These are phyloP conservation scores for Evernia prunastri DNA, from an alignment of 495 filamentous ascomycete species.

Conservation along the genomic window DNA sequence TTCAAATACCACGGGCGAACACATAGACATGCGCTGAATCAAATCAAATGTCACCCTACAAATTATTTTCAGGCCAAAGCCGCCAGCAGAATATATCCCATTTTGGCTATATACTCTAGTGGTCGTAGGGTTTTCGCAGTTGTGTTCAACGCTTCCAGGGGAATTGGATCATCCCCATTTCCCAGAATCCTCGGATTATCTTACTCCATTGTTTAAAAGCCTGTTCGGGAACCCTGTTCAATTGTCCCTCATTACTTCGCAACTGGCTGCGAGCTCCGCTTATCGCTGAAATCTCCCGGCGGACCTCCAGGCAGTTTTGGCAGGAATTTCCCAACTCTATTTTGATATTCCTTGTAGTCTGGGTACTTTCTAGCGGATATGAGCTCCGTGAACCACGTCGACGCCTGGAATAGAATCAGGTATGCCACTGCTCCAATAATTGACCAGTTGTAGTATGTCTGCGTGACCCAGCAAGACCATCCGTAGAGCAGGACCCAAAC, in stretches of 20 bases:
- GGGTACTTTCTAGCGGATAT: slow-evolving; percentile 78
- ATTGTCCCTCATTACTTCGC: not conserved
- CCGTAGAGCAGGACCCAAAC: slow-evolving; percentile 84
- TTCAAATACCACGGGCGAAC: too few species aligned
- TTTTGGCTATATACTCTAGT: not conserved
- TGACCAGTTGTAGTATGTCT: slow-evolving; percentile 70
- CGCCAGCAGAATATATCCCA: too few species aligned
- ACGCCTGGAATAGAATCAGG: slow-evolving; percentile 78
- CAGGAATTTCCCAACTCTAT: slow-evolving; percentile 71
- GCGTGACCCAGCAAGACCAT: slow-evolving; percentile 72
- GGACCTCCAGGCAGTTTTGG: slow-evolving; percentile 52
- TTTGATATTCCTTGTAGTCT: slow-evolving; percentile 82
- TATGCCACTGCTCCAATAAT: slow-evolving; percentile 62
- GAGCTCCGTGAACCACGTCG: slow-evolving; percentile 76
- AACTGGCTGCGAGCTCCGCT: slow-evolving; percentile 15
- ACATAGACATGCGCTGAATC: not conserved
- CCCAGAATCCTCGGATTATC: not conserved
- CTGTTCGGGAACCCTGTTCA: not conserved
- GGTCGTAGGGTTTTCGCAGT: not conserved
- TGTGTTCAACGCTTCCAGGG: not conserved
- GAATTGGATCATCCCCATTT: not conserved
- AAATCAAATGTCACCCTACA: not conserved
- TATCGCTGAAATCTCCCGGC: slow-evolving; percentile 34
- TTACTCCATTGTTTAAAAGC: not conserved
- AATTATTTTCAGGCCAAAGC: not conserved